Evolutionary conservation across 257 asterid genomes (phyloP).

Genomic region (Gardenia jasminoides): DNA sequence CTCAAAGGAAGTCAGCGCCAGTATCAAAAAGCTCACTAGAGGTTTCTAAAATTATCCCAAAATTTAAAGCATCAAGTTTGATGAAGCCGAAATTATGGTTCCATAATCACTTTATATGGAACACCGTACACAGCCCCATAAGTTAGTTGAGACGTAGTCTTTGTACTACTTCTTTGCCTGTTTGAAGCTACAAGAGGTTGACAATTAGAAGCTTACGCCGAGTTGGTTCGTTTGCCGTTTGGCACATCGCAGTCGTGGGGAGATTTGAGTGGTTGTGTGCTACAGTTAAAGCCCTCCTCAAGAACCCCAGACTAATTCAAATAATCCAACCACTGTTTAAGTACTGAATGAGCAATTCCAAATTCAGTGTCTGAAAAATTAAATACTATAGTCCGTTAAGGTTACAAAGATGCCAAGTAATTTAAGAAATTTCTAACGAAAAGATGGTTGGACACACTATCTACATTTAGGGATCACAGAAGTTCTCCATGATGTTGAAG

Average conservation of each 20-base stretch:
- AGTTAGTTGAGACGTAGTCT: no score
- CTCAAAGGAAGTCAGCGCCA: no score
- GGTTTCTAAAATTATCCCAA: no score
- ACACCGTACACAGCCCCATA: background rate
- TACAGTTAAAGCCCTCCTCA: background rate
- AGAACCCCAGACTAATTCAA: slow-evolving; percentile 4
- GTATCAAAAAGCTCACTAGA: no score
- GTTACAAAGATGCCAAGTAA: background rate
- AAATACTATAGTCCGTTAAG: background rate
- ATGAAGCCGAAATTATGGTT: background rate
- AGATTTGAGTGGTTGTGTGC: background rate
- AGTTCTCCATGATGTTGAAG: background rate
- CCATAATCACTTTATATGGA: background rate
- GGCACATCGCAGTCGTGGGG: background rate
- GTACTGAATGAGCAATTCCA: background rate
- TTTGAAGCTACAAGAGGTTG: background rate
- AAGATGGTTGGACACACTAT: background rate
- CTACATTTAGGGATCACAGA: background rate
- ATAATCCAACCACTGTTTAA: slow-evolving; percentile 1
- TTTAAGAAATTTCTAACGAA: background rate
- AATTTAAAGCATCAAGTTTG: background rate
- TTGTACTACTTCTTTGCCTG: no score
- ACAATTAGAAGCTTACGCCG: slow-evolving; percentile 4
- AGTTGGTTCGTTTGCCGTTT: background rate
- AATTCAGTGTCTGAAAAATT: slow-evolving; percentile 3